Conservation (phyloP, 306 rosid species). For the Vigna trinervia region DNA sequence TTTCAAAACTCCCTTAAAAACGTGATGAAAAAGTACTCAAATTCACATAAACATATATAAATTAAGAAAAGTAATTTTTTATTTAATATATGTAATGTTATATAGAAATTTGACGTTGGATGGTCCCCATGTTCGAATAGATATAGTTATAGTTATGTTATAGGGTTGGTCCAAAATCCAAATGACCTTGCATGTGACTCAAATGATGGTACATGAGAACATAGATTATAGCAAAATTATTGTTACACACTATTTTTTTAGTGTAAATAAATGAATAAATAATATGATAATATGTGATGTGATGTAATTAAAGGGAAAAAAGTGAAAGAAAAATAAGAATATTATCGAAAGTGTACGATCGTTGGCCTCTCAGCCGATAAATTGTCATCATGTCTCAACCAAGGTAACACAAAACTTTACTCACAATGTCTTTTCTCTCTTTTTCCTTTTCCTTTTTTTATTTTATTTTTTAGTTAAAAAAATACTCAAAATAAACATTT, state of each 20-base stretch:
- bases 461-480: background rate
- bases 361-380: constrained; percentile 57
- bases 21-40: background rate
- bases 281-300: constrained; percentile 4
- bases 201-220: constrained; percentile 55
- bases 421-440: constrained; percentile 36
- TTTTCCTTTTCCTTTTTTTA: background rate
- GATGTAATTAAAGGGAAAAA: constrained; percentile 1
- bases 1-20: background rate
- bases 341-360: constrained; percentile 35
- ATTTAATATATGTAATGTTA: too few relatives aligned
- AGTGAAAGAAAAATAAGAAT: constrained; percentile 14
- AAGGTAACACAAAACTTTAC: constrained; percentile 47
- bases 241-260: background rate
- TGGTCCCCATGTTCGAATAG: constrained; percentile 29
- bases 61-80: too few relatives aligned
- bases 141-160: constrained; percentile 22
- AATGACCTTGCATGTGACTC: constrained; percentile 55
- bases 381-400: constrained; percentile 59
- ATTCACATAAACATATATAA: background rate
- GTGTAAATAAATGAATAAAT: background rate
- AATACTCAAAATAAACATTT: background rate
- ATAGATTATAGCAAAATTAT: constrained; percentile 34
- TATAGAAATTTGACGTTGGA: constrained; percentile 17
- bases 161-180: constrained; percentile 40